These are phyloP conservation scores for Tephrocybe sp. DNA, from an alignment of 768 basidiomycete genomes.

Conservation along the genomic window DNA sequence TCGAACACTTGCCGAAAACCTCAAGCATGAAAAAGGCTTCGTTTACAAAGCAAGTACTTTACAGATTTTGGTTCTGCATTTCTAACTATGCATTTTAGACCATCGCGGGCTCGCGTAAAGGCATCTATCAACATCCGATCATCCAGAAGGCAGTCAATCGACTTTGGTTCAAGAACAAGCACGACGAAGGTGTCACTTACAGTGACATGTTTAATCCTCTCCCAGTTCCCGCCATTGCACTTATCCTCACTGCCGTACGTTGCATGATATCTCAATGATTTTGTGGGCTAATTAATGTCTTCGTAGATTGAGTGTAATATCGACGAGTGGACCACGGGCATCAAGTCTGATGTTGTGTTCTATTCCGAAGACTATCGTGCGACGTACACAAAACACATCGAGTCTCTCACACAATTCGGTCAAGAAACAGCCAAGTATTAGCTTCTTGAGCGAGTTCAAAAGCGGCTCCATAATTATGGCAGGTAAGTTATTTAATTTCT, in stretches of 20 bases:
- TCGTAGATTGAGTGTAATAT: not conserved
- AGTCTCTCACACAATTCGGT: too few relatives aligned
- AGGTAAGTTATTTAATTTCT: too few relatives aligned
- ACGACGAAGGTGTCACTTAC: constrained; percentile 22
- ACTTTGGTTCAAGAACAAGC: constrained; percentile 24
- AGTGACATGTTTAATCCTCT: constrained; percentile 21
- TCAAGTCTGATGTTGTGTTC: too few relatives aligned
- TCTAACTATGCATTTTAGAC: not conserved
- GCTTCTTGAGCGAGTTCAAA: too few relatives aligned
- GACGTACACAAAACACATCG: too few relatives aligned
- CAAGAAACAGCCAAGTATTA: too few relatives aligned
- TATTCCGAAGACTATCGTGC: too few relatives aligned
- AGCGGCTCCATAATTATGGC: too few relatives aligned
- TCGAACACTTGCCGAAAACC: constrained; percentile 15
- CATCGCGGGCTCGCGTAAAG: constrained; percentile 2
- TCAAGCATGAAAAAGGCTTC: constrained; percentile 18
- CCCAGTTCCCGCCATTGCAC: constrained; percentile 10
- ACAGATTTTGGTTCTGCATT: not conserved
- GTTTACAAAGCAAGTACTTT: constrained; percentile 15
- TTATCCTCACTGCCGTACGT: constrained; percentile 18
- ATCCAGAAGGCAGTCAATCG: constrained; percentile 21
- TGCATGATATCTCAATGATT: not conserved
- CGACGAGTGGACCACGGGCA: too few relatives aligned
- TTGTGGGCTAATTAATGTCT: not conserved
- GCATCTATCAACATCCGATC: constrained; percentile 22